phyloP scores from a whole-genome alignment of 345 rosid species.

The Rhodomyrtus tomentosa region DNA sequence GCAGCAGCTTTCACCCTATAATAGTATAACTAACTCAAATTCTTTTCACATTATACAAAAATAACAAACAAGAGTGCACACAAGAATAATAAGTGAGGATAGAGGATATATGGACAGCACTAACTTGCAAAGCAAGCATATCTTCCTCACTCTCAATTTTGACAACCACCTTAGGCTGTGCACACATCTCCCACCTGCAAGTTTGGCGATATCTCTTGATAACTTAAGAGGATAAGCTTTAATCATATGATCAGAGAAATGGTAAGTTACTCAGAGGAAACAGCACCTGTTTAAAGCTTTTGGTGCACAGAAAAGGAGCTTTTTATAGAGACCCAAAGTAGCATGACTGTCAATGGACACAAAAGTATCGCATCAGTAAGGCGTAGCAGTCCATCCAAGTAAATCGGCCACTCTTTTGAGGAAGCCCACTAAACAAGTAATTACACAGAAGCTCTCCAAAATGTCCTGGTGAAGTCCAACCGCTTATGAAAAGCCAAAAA shows the following conservation, averaged over 20 bases:
- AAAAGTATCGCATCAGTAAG: background rate
- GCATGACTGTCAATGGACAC: constrained; percentile 60
- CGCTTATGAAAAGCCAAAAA: background rate
- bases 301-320: constrained; percentile 69
- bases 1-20: background rate
- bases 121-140: constrained; percentile 84
- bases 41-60: background rate
- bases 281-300: constrained; percentile 67
- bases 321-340: constrained; percentile 85
- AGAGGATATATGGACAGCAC: constrained; percentile 11
- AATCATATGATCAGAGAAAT: background rate
- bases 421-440: background rate
- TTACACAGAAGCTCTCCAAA: background rate
- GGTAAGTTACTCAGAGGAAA: background rate
- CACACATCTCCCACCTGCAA: constrained; percentile 90
- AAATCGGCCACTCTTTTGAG: background rate
- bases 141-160: constrained; percentile 88
- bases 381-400: background rate
- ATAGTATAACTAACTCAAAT: background rate
- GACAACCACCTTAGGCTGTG: constrained; percentile 94
- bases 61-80: background rate
- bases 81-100: background rate
- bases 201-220: background rate
- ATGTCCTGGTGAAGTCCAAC: background rate
- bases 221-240: background rate